Evolutionary conservation across 129 eudicot genomes (phyloP), one percentile per base, ranked within the genome.

Genomic region (Mikania micrantha): DNA sequence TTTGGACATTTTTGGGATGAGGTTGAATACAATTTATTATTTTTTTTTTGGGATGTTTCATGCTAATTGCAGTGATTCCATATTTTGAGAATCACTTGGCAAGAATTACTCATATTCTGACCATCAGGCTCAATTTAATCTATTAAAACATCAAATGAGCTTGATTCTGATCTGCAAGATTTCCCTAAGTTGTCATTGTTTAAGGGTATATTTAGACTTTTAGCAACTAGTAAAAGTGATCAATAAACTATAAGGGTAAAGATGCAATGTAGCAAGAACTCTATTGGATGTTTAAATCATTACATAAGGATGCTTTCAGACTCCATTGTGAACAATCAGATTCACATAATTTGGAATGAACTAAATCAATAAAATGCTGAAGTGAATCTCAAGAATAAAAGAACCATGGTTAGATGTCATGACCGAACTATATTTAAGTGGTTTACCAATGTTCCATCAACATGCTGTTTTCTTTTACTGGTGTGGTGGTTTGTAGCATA

Each of bases 161-260:
- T 6, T 65, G 28, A 65, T 15, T 15, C 25, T 64, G 15, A 42
- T 65, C 39, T 5, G 44, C 54, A 20, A 39, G 54, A 20, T 39
- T 64, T 41, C 4, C 38, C 17, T 13, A 10, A 25, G 34, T 20
- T 60, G 12, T 60, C 7, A 8, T 41, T 24, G 9, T 15, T 48
- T 17, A 35, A 67, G 61, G 61, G 4, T 21, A 21, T 49, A n/a
- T 52, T 50, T 67, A 19, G 61, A 34, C 25, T 25, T 29, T 47
- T 66, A 44, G 32, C 60, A 47, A 36, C 7, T 38, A 62, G 39
- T 64, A 25, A 41, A 64, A 41, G 70, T 41, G n/a, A 27, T 65
- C 0, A 32, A 32, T 32, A 32, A 32, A 32, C 7, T 28, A 28
- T 4, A 28, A 32, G 36, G 36, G 6, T 32, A 32, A n/a, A n/a